These are phyloP conservation scores for Termitomyces sp. DNA, from an alignment of 768 basidiomycete genomes.

Conservation along the genomic window DNA sequence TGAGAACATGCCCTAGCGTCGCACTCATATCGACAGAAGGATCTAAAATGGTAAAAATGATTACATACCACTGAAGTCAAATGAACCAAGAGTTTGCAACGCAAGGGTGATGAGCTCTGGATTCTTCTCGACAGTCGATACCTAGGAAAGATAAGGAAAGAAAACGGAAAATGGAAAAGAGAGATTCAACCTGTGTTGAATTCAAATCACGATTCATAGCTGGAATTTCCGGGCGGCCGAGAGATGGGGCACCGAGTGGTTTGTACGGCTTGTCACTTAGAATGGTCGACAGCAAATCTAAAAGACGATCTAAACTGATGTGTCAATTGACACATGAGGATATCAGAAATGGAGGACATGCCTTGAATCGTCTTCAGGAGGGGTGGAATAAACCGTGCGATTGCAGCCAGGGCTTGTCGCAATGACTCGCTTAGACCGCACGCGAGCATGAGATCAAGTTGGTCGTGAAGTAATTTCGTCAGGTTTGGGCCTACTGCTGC, in stretches of 20 bases:
- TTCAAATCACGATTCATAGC: constrained; percentile 49
- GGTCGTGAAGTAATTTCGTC: constrained; percentile 93
- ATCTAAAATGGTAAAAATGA: neutral
- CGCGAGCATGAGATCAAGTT: constrained; percentile 94
- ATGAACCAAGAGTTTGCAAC: constrained; percentile 80
- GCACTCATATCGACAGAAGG: constrained; percentile 7
- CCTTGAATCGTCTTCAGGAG: constrained; percentile 91
- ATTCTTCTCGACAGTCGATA: constrained; percentile 52
- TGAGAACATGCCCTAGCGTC: constrained; percentile 79
- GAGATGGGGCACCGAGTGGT: constrained; percentile 80
- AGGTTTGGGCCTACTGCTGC: constrained; percentile 93
- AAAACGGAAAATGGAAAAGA: neutral
- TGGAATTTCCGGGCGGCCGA: constrained; percentile 51
- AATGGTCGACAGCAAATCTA: constrained; percentile 80
- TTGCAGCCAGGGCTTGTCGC: constrained; percentile 77
- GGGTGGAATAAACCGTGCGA: constrained; percentile 86
- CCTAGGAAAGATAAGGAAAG: constrained; percentile 25
- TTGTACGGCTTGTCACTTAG: constrained; percentile 84
- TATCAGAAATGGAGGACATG: constrained; percentile 22
- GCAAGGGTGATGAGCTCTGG: constrained; percentile 78
- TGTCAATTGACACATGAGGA: neutral
- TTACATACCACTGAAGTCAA: constrained; percentile 85
- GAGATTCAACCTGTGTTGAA: constrained; percentile 38
- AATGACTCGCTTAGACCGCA: constrained; percentile 91
- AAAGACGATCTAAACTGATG: constrained; percentile 65